Conservation (phyloP, 768 basidiomycete species). For the Tephrocybe sp. region DNA sequence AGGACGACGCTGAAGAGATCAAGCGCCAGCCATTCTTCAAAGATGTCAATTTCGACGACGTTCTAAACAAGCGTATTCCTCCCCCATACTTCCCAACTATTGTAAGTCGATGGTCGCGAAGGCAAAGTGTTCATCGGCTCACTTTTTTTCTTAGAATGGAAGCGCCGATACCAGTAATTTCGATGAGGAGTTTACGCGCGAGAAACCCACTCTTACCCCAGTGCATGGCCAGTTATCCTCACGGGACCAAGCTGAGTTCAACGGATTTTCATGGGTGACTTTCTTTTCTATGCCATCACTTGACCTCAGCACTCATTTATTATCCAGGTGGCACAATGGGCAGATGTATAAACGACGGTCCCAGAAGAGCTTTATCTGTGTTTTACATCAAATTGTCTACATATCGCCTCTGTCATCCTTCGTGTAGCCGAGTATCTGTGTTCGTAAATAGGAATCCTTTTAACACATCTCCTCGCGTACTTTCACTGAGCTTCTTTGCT, state of each 20-base stretch:
- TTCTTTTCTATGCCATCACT: not conserved
- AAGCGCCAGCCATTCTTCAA: constrained; percentile 98
- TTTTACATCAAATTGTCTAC: constrained; percentile 19
- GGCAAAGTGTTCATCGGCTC: not conserved
- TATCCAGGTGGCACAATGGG: constrained; percentile 54
- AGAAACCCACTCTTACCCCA: constrained; percentile 96
- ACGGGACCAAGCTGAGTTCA: constrained; percentile 93
- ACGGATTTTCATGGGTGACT: constrained; percentile 92
- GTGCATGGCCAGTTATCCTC: constrained; percentile 92
- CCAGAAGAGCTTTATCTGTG: constrained; percentile 24
- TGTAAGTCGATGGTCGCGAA: constrained; percentile 46
- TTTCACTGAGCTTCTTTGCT: constrained; percentile 8
- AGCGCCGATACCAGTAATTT: constrained; percentile 91
- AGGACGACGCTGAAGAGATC: constrained; percentile 94
- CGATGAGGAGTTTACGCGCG: constrained; percentile 95
- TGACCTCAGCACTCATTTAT: not conserved
- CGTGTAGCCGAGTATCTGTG: constrained; percentile 39
- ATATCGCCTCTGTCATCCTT: constrained; percentile 19
- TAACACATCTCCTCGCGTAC: not conserved
- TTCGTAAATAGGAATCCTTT: constrained; percentile 24
- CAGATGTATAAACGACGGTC: constrained; percentile 45
- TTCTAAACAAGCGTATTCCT: constrained; percentile 95
- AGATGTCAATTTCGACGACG: constrained; percentile 95
- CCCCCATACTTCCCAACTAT: constrained; percentile 97
- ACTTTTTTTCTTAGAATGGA: constrained; percentile 54